Conservation (phyloP, 2,329 filamentous ascomycete genomes). For the Bipolaris bicolor region DNA sequence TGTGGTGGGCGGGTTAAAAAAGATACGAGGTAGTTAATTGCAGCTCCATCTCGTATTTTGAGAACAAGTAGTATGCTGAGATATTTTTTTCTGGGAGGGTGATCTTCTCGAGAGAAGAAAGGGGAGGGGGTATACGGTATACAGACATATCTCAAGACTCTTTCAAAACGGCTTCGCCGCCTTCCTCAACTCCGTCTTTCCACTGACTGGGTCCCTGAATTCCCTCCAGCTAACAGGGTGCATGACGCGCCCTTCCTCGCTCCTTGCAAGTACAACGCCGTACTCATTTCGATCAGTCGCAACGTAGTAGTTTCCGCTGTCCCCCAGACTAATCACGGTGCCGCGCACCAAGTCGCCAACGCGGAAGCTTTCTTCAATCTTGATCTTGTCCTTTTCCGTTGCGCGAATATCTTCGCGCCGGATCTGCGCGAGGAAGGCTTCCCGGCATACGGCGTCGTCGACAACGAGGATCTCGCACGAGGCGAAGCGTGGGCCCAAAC, state of each 20-base stretch:
- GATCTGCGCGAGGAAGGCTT: slow-evolving; percentile 85
- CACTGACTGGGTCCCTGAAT: slow-evolving; percentile 83
- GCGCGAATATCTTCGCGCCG: slow-evolving; percentile 89
- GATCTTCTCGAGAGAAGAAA: no score
- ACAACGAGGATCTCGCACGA: slow-evolving; percentile 86
- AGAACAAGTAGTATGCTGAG: no score
- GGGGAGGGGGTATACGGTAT: no score
- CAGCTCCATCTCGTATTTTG: no score
- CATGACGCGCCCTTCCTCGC: slow-evolving; percentile 88
- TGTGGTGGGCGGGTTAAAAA: no score
- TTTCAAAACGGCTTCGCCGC: slow-evolving; percentile 81
- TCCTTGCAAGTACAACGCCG: slow-evolving; percentile 91
- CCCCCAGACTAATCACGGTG: slow-evolving; percentile 86
- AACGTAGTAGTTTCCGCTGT: slow-evolving; percentile 95
- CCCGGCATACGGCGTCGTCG: slow-evolving; percentile 67
- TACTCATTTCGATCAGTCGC: slow-evolving; percentile 89
- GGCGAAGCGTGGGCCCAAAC: slow-evolving; percentile 84
- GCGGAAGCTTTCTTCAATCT: slow-evolving; percentile 87
- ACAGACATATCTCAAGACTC: neutral
- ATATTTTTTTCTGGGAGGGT: no score
- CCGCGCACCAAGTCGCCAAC: slow-evolving; percentile 92
- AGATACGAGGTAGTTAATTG: no score
- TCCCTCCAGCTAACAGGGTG: slow-evolving; percentile 95
- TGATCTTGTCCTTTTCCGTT: slow-evolving; percentile 94
- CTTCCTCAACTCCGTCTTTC: slow-evolving; percentile 79